Conservation (phyloP, 352 stramenopile genomes). For the Globisporangium takayamanum region DNA sequence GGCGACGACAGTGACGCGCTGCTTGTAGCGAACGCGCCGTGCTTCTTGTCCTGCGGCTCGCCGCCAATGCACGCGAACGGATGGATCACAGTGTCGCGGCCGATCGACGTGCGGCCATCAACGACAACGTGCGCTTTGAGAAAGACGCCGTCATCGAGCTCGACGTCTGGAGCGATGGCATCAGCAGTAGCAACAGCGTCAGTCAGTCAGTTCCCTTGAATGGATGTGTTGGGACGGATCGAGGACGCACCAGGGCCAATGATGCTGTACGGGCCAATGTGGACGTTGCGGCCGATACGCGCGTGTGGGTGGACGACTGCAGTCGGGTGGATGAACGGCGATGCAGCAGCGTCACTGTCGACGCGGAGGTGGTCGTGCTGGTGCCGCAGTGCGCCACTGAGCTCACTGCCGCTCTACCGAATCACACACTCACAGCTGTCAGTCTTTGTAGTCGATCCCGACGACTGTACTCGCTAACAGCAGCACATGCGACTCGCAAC, state of each 20-base stretch:
- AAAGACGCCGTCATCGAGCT: slow-evolving; percentile 53
- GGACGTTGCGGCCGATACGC: slow-evolving; percentile 44
- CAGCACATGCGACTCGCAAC: not conserved
- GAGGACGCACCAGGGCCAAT: slow-evolving; percentile 43
- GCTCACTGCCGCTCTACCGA: slow-evolving; percentile 6
- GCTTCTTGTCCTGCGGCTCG: slow-evolving; percentile 80
- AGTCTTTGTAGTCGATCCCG: not conserved
- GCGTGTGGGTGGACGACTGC: slow-evolving; percentile 66
- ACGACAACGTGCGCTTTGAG: slow-evolving; percentile 74
- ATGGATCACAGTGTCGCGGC: slow-evolving; percentile 46
- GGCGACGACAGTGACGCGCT: not conserved
- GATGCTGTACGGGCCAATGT: slow-evolving; percentile 67
- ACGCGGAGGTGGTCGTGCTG: not conserved
- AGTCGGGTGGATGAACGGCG: slow-evolving; percentile 45
- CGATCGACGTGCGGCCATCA: slow-evolving; percentile 55
- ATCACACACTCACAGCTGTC: not conserved
- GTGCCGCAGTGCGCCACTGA: slow-evolving; percentile 1
- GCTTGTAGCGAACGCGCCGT: not conserved
- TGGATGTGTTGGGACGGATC: not conserved
- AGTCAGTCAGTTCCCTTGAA: not conserved
- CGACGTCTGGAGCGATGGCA: slow-evolving; percentile 33
- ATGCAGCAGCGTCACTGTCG: not conserved
- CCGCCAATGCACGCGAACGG: slow-evolving; percentile 74
- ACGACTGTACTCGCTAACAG: not conserved
- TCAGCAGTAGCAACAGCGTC: not conserved